Evolutionary conservation across 495 filamentous ascomycete genomes (phyloP), one percentile per base, ranked within the genome.

Genomic region (Geoglossum glabrum): DNA sequence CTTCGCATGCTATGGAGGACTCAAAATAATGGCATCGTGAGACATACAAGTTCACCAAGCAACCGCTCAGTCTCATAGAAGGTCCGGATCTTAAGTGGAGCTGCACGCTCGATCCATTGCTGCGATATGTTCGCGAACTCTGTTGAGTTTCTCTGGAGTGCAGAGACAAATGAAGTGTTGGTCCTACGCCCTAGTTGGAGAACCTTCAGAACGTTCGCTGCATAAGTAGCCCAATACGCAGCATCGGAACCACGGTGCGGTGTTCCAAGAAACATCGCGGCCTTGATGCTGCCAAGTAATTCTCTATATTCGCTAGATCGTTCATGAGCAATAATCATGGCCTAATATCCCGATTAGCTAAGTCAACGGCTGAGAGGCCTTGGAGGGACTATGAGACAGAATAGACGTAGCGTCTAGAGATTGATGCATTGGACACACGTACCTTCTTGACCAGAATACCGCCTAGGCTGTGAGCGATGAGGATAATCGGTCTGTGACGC

Each of bases 261-360:
- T 17, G 87, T 90, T 17, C 87, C 87, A 31, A 94, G 73, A 64
- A 94, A 94, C 27, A 93, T n/a, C 73, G 26, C 90, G 80, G n/a
- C 84, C 87, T 58, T 84, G 90, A 54, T 27, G 21, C 57, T 59
- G 0, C 15, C 26, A 3, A 55, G 47, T 8, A 59, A 11, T 28
- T 33, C 23, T 30, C 0, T 19, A 36, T 59, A 59, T 10, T 52
- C 13, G 6, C 31, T 59, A 27, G 45, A 52, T 58, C 50, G 57
- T 54, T 59, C 57, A 38, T 59, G 54, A 25, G 57, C 57, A 15
- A 59, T 55, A 4, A 59, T 59, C 28, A 59, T 17, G 26, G 57
- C 57, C 57, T 59, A 34, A 55, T 58, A 36, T 33, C 5, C 26
- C 38, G 17, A n/a, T 56, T 40, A 40, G 36, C 36, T 9, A 9